Base-by-base conservation (phyloP, 257 asterid species). In the Nicotiana noctiflora region DNA sequence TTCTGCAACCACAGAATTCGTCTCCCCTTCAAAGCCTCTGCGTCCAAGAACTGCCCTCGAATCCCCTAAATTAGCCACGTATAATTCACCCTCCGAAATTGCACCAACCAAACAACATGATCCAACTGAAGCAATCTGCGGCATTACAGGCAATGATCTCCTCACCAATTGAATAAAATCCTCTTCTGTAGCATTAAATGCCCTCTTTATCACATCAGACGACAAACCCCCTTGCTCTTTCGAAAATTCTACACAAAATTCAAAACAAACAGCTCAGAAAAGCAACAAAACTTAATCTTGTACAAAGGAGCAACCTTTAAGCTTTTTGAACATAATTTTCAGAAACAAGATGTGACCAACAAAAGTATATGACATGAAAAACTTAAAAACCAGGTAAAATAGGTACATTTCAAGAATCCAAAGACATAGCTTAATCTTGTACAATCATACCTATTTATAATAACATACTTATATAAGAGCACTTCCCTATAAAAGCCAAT, bases 31-130 rank as follows among this genome's bases (percentile, higher is more conserved):
- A 17, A 85, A 85, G 79, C 90, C 93, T 80, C 84, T 90, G 66
- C 95, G 87, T 21, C 98, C 99, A 19, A 96, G 94, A 81, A 94
- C 99, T 53, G 99, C 98, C 79, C 99, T 95, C 1, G 98, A 95
- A 84, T 95, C 99, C 60, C 99, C 99, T 87, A 93, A 87, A 82
- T 93, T 95, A 0, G 97, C 99, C 25, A 95, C 96, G 51, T 88
- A 90, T 82, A 95, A 75, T 83, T 91, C 84, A 13, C 93, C 97
- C 6, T 90, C 87, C 4, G 98, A 89, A 83, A 96, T 92, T 7
- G 97, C 97, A 80, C 99, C 99, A 15, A 96, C 89, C 44, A 96
- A 89, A 82, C 98, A 92, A 80, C 99, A 96, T 0, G 98, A 92
- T 64, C 99, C 99, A 63, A 89, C 97, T 0, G 98, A 90, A 83